Base-by-base conservation (phyloP, 345 rosid genomes). In the Cardamine chenopodiifolia region DNA sequence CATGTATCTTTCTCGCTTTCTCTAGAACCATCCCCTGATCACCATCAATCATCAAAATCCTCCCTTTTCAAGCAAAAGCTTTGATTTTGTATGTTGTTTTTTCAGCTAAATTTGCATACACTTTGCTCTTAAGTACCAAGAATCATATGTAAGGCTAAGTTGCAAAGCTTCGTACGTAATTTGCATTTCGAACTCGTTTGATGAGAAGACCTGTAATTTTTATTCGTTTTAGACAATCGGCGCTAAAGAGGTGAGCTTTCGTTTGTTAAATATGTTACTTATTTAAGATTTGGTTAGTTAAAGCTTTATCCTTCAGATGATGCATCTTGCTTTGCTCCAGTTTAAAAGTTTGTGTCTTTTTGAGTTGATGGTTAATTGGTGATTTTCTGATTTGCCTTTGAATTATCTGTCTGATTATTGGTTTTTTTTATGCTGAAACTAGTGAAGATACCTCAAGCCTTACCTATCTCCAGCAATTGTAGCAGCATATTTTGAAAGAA, bases 401-500 rank as follows among this genome's bases (percentile, higher is more conserved):
- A 34, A 45, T 8, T 8, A 25, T 50, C n/a, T 35, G 17, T 62
- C 55, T 68, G 23, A 40, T 61, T 40, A 22, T n/a, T 64, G 35
- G 29, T 28, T 12, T 17, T 28, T 1, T 7, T 4, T 28, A 68
- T 68, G 69, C 62, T 62, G 44, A 72, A 20, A 40, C 39, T 17
- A 37, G 54, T 52, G 70, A 50, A 39, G 62, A 47, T n/a, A 49
- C 7, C 39, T 37, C n/a, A 50, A 19, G 35, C 62, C 5, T 70
- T 62, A 12, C 22, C 13, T 62, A 19, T 70, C 17, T 54, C 3
- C 39, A 54, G 78, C 77, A 66, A 66, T 8, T 18, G 59, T 37
- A 63, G 75, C 28, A 59, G 79, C 45, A 78, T 48, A 62, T 39
- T 48, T 50, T 68, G 49, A 42, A 78, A 78, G 7, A 81, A 79